Evolutionary conservation across 805 yeast genomes (phyloP).

Genomic region (Cyberlindnera mississippiensis): DNA sequence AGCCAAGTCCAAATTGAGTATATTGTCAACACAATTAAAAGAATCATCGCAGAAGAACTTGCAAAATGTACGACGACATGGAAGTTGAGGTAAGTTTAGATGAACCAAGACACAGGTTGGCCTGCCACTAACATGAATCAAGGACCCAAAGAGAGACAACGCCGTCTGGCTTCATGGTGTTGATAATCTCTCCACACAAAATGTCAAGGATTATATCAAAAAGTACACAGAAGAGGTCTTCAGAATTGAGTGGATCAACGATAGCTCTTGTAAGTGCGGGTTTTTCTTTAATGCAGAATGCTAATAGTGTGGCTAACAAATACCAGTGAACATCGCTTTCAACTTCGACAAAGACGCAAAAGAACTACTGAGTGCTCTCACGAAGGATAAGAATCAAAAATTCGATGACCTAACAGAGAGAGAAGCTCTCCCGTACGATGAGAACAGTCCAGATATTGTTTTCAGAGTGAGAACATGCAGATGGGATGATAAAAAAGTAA

Average conservation of each 20-base stretch:
- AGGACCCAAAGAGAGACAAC: constrained; percentile 21
- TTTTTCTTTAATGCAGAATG: not conserved
- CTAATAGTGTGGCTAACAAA: not conserved
- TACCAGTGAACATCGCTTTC: constrained; percentile 23
- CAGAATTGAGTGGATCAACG: constrained; percentile 29
- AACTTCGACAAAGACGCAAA: constrained; percentile 20
- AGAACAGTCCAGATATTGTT: constrained; percentile 14
- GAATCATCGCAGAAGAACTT: too few relatives aligned
- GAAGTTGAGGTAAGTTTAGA: constrained; percentile 20
- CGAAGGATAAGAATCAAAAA: constrained; percentile 8
- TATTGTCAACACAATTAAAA: too few relatives aligned
- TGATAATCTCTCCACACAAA: constrained; percentile 25
- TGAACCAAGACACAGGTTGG: not conserved
- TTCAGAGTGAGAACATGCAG: constrained; percentile 21
- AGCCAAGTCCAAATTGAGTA: too few relatives aligned
- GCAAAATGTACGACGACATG: constrained; percentile 12
- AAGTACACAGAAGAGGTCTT: constrained; percentile 15
- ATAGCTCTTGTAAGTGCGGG: constrained; percentile 19
- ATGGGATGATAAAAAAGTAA: constrained; percentile 24
- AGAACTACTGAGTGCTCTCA: constrained; percentile 11
- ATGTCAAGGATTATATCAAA: constrained; percentile 20
- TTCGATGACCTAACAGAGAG: constrained; percentile 10
- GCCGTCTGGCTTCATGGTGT: constrained; percentile 25
- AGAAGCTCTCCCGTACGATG: constrained; percentile 7
- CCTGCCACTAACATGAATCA: not conserved